phyloP scores from a whole-genome alignment of 148 eudicot genomes.

The Rhododendron williamsianum region DNA sequence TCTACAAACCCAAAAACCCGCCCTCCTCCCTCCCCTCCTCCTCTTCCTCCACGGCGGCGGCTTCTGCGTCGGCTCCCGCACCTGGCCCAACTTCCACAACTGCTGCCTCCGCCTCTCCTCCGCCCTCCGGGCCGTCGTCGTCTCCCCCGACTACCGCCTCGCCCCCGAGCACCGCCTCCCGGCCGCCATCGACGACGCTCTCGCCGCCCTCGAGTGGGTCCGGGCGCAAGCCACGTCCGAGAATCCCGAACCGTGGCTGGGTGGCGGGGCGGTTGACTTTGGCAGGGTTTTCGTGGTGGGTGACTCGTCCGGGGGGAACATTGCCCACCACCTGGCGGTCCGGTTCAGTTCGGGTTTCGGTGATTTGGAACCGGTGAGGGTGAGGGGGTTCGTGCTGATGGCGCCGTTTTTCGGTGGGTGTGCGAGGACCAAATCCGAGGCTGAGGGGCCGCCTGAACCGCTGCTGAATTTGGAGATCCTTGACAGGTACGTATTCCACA shows the following conservation, averaged over 20 bases:
- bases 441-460: slow-evolving; percentile 41
- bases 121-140: slow-evolving; percentile 44
- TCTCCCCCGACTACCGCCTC: slow-evolving; percentile 63
- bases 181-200: slow-evolving; percentile 57
- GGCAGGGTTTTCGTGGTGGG: slow-evolving; percentile 57
- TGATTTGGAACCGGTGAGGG: slow-evolving; percentile 28
- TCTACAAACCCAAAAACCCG: slow-evolving; percentile 39
- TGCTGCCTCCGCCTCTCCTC: slow-evolving; percentile 51
- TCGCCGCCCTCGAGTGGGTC: slow-evolving; percentile 48
- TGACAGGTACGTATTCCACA: slow-evolving; percentile 39
- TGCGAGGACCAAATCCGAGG: slow-evolving; percentile 59
- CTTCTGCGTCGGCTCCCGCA: slow-evolving; percentile 63
- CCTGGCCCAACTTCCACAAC: slow-evolving; percentile 62
- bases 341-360: slow-evolving; percentile 33
- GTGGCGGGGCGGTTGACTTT: slow-evolving; percentile 35
- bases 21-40: slow-evolving; percentile 30
- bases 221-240: slow-evolving; percentile 29
- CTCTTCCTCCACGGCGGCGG: slow-evolving; percentile 79
- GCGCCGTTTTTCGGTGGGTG: slow-evolving; percentile 77
- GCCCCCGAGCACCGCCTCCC: slow-evolving; percentile 82
- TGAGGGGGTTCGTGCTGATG: slow-evolving; percentile 56
- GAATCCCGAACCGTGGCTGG: slow-evolving; percentile 17
- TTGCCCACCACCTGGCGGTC: slow-evolving; percentile 73
- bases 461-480: slow-evolving; percentile 42
- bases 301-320: slow-evolving; percentile 79